Evolutionary conservation across 2,329 filamentous ascomycete species (phyloP), one percentile per base, ranked within the genome.

Genomic region (Helotiales sp.): DNA sequence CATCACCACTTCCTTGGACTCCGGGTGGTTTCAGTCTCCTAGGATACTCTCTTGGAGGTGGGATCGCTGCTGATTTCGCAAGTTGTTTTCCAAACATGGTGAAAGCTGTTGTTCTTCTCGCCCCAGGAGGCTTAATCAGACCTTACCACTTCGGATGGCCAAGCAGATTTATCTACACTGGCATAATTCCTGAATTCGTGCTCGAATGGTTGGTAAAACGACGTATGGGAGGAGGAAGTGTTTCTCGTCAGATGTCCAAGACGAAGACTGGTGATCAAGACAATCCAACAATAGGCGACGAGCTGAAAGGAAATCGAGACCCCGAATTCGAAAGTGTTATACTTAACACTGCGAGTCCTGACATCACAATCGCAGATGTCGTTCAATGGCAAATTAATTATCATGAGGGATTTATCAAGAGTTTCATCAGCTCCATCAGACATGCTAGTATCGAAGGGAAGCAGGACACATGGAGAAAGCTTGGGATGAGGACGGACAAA

Each of bases 41-140:
- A 3, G 91, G 91, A 1, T 96, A 95, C 72, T 92, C 88, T 0
- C 79, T 96, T 0, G 91, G 91, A 46, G 91, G 91, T 33, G 89
- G 87, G 13, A 81, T 96, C 38, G 81, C 83, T 1, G 85, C 84
- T 9, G 79, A 85, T 19, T 93, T 95, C 69, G 82, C 89, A 1
- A 80, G 82, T 1, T 84, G 84, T 68, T 90, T 91, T 67, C 84
- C 89, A 0, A 73, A 82, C 48, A 76, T 93, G 55, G 79, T 96
- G 13, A 79, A 81, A 12, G 83, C 81, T 9, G 77, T 97, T 22
- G 79, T 95, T 10, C 81, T 96, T 5, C 81, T 97, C 40, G 91
- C 91, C 0, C 91, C 93, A 0, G 81, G 87, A 0, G 93, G 93
- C 0, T 78, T 96, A 44, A 83, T 96, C 63, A 76, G 82, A 40